A percentile compares a stretch with the other conserved stretches of the same genome.
phyloP scores from a whole-genome alignment of 129 eudicot species.

The Chrysanthemum makinoi region DNA sequence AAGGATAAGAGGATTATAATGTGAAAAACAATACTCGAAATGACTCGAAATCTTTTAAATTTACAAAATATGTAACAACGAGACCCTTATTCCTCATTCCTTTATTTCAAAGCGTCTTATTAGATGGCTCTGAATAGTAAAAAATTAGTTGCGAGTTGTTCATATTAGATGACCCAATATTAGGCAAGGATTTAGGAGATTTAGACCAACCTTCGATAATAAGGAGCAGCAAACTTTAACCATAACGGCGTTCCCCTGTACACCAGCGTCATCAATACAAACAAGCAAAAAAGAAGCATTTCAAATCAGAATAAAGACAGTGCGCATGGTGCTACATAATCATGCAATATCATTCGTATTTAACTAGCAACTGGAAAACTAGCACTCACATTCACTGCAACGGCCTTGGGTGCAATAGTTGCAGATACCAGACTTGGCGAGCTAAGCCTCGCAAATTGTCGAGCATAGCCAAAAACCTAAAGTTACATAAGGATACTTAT shows the following conservation, averaged over 20 bases:
- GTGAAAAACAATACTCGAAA: no score
- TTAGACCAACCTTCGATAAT: constrained; percentile 60
- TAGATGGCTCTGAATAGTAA: no score
- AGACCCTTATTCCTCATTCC: no score
- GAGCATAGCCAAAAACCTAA: constrained; percentile 96
- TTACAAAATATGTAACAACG: no score
- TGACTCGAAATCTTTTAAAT: no score
- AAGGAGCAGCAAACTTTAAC: constrained; percentile 78
- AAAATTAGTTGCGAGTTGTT: no score
- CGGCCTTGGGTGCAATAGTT: constrained; percentile 79
- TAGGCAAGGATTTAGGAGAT: background rate
- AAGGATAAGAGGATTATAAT: no score
- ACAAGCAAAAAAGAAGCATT: constrained; percentile 33
- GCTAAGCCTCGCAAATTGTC: constrained; percentile 69
- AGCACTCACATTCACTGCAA: constrained; percentile 86
- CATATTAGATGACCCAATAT: no score
- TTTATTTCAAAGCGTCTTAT: no score
- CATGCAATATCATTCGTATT: background rate
- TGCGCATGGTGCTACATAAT: background rate
- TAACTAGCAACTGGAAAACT: background rate
- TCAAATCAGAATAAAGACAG: background rate
- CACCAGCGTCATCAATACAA: constrained; percentile 70
- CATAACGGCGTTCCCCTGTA: constrained; percentile 53
- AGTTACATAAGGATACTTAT: constrained; percentile 14
- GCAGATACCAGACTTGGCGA: constrained; percentile 76